Percentiles rank a stretch among this genome's conserved stretches.
Evolutionary conservation across 768 basidiomycete genomes (phyloP).

Genomic region (Phlegmacium glaucopus): DNA sequence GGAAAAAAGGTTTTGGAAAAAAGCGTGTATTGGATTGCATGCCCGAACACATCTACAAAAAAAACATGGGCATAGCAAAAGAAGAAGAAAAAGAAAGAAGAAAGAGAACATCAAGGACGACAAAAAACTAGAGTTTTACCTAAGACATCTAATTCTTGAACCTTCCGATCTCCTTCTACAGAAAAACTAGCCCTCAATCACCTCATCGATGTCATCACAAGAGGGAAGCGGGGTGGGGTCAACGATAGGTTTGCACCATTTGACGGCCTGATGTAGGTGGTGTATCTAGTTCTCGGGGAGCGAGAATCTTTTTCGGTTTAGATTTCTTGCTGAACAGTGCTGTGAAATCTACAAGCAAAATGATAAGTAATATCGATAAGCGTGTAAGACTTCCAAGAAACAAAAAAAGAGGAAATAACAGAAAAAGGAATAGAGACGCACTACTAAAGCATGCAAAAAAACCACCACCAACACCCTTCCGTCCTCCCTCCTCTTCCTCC

Average conservation of each 20-base stretch:
- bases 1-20: too few relatives aligned
- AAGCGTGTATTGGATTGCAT: too few relatives aligned
- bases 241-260: conserved; percentile 16
- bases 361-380: too few relatives aligned
- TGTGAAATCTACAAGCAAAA: conserved; percentile 14
- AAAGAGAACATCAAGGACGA: too few relatives aligned
- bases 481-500: conserved; percentile 12
- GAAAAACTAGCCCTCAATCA: too few relatives aligned
- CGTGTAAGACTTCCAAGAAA: too few relatives aligned
- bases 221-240: conserved; percentile 17
- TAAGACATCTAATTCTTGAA: too few relatives aligned
- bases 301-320: conserved; percentile 13
- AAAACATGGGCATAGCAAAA: too few relatives aligned
- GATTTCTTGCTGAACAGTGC: conserved; percentile 14
- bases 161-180: too few relatives aligned
- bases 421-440: conserved; percentile 4
- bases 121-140: too few relatives aligned
- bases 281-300: conserved; percentile 11
- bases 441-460: conserved; percentile 21
- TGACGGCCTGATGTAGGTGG: conserved; percentile 12
- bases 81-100: too few relatives aligned
- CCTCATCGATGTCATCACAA: background rate
- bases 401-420: background rate
- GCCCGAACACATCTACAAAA: too few relatives aligned
- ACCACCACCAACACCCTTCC: conserved; percentile 7